A percentile compares a stretch with the other conserved stretches of the same genome.
phyloP scores from a whole-genome alignment of 2,329 filamentous ascomycete species.

The Intubia oerlemansii region DNA sequence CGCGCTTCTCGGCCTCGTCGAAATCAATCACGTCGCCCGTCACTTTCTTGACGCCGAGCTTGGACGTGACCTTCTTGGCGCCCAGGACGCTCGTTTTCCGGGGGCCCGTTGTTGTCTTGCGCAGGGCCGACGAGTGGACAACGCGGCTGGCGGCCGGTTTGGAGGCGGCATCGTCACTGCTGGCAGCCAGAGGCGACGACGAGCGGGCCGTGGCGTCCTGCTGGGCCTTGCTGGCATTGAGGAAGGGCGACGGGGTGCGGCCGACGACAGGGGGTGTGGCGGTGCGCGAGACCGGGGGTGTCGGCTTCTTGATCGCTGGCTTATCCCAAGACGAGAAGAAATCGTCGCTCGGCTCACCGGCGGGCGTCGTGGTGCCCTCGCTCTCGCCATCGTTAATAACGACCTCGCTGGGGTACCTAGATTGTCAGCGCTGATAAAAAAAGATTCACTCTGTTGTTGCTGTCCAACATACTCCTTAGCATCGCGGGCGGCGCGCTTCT shows the following conservation, averaged over 20 bases:
- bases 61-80: slow-evolving; percentile 51
- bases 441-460: too few relatives aligned
- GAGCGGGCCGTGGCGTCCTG: slow-evolving; percentile 62
- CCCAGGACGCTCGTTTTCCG: slow-evolving; percentile 75
- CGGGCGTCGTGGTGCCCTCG: slow-evolving; percentile 51
- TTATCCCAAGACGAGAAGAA: slow-evolving; percentile 99
- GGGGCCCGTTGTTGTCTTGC: slow-evolving; percentile 49
- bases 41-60: slow-evolving; percentile 87
- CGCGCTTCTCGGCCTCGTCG: slow-evolving; percentile 90
- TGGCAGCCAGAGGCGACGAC: slow-evolving; percentile 54
- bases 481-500: slow-evolving; percentile 64
- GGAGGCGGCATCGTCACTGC: slow-evolving; percentile 23
- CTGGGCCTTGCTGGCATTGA: slow-evolving; percentile 53
- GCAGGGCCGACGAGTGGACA: slow-evolving; percentile 59
- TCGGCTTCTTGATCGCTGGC: slow-evolving; percentile 87
- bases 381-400: slow-evolving; percentile 54
- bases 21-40: slow-evolving; percentile 70
- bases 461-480: slow-evolving; percentile 69
- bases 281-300: slow-evolving; percentile 77
- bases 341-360: slow-evolving; percentile 66
- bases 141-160: slow-evolving; percentile 47
- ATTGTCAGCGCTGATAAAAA: too few relatives aligned
- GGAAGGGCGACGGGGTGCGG: slow-evolving; percentile 75
- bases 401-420: slow-evolving; percentile 72
- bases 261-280: slow-evolving; percentile 64